phyloP scores from a whole-genome alignment of 129 eudicot species.

The Pittosporum tobira region DNA sequence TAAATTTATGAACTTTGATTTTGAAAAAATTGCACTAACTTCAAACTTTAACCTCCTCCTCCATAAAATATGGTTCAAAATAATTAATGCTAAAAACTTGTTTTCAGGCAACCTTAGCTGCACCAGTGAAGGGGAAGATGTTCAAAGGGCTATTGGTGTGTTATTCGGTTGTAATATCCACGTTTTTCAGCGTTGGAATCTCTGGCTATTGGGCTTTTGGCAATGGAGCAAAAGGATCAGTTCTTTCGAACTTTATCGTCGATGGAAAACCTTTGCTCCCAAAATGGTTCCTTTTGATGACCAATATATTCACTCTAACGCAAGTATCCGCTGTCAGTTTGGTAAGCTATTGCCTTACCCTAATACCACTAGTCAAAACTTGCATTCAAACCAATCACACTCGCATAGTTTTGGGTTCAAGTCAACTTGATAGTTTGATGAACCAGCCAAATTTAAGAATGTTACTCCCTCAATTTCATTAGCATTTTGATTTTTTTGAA shows the following conservation, averaged over 20 bases:
- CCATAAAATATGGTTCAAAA: too few species aligned
- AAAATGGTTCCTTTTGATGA: constrained; percentile 58
- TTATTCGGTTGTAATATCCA: constrained; percentile 49
- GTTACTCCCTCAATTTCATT: too few species aligned
- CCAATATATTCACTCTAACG: constrained; percentile 41
- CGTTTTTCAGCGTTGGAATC: constrained; percentile 61
- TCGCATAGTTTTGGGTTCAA: too few species aligned
- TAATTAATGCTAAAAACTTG: too few species aligned
- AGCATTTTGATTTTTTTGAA: too few species aligned
- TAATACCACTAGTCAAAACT: too few species aligned
- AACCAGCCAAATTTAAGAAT: too few species aligned
- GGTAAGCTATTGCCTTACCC: constrained; percentile 22
- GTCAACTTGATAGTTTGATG: too few species aligned
- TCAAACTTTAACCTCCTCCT: too few species aligned
- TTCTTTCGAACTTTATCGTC: constrained; percentile 52
- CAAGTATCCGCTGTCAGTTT: constrained; percentile 49
- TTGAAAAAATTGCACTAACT: too few species aligned
- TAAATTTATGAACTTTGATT: too few species aligned
- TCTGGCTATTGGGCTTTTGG: constrained; percentile 92
- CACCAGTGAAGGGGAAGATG: constrained; percentile 68
- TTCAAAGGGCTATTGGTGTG: constrained; percentile 62
- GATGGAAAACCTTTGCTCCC: constrained; percentile 46
- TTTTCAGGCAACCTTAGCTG: constrained; percentile 67
- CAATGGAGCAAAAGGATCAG: constrained; percentile 39
- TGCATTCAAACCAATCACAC: too few species aligned